Conservation (phyloP, 2,329 filamentous ascomycete species). For the Diaporthe sp. region DNA sequence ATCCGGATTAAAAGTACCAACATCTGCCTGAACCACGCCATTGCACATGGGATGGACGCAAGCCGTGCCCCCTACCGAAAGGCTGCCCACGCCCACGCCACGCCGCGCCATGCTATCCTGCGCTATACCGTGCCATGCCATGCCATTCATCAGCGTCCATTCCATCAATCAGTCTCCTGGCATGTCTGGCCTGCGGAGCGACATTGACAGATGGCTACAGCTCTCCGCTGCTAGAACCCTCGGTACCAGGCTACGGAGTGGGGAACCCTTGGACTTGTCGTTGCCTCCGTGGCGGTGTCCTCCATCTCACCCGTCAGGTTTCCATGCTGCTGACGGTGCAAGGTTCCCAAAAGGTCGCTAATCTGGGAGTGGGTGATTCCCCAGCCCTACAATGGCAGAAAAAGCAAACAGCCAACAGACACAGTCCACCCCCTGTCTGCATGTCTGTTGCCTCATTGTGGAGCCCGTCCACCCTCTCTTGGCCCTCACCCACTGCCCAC, state of each 20-base stretch:
- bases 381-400: constrained; percentile 35
- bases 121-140: neutral
- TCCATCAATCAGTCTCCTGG: neutral
- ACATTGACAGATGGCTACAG: neutral
- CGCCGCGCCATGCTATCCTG: constrained; percentile 9
- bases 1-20: constrained; percentile 34
- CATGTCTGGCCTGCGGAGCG: neutral
- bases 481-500: constrained; percentile 22
- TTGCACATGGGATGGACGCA: constrained; percentile 11
- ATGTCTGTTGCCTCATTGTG: constrained; percentile 27
- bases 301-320: constrained; percentile 15
- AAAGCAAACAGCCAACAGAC: constrained; percentile 36
- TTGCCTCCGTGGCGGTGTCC: constrained; percentile 26
- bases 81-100: constrained; percentile 12
- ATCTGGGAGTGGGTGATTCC: constrained; percentile 33
- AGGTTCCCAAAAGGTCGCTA: constrained; percentile 34
- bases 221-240: neutral
- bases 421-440: constrained; percentile 18
- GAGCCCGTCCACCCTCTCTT: constrained; percentile 26
- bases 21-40: constrained; percentile 2
- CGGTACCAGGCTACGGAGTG: neutral
- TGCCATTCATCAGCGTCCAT: constrained; percentile 6
- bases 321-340: constrained; percentile 21
- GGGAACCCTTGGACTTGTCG: neutral
- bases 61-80: neutral